Evolutionary conservation across 1,284 basidiomycete species (phyloP).

Genomic region (Thelephora terrestris): DNA sequence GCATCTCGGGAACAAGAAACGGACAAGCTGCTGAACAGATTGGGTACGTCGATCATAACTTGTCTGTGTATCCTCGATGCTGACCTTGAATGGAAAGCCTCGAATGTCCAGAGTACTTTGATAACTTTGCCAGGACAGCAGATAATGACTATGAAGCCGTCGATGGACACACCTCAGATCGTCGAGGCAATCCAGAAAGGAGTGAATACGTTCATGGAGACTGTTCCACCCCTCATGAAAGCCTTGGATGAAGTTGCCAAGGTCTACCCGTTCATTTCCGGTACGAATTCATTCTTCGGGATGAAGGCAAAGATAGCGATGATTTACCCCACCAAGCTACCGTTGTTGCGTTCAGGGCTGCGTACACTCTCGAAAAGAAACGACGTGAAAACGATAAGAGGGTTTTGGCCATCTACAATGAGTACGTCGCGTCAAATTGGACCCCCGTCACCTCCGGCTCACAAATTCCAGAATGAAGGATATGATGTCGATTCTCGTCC

Average conservation of each 20-base stretch:
- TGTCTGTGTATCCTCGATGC: neutral
- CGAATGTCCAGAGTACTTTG: neutral
- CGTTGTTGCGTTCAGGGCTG: slow-evolving; percentile 33
- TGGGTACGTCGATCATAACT: slow-evolving; percentile 1
- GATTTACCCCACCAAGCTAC: slow-evolving; percentile 22
- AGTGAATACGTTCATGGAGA: slow-evolving; percentile 7
- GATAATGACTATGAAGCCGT: neutral
- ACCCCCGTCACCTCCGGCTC: slow-evolving; percentile 11
- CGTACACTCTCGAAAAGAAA: slow-evolving; percentile 31
- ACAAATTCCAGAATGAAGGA: slow-evolving; percentile 25
- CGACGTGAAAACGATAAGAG: slow-evolving; percentile 35
- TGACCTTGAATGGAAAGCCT: neutral
- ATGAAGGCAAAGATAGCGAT: neutral
- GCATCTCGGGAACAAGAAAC: neutral
- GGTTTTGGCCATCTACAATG: slow-evolving; percentile 23
- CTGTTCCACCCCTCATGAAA: slow-evolving; percentile 10
- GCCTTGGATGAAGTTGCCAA: slow-evolving; percentile 10
- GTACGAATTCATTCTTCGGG: slow-evolving; percentile 1
- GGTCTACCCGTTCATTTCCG: slow-evolving; percentile 10
- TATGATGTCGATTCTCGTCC: slow-evolving; percentile 32
- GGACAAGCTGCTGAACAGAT: slow-evolving; percentile 3
- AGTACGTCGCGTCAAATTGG: slow-evolving; percentile 19
- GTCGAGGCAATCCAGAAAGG: slow-evolving; percentile 5
- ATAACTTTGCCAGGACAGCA: neutral
- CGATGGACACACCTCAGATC: neutral